These are phyloP conservation scores for Nothopassalora personata DNA, from an alignment of 2,329 filamentous ascomycete species.

Conservation along the genomic window DNA sequence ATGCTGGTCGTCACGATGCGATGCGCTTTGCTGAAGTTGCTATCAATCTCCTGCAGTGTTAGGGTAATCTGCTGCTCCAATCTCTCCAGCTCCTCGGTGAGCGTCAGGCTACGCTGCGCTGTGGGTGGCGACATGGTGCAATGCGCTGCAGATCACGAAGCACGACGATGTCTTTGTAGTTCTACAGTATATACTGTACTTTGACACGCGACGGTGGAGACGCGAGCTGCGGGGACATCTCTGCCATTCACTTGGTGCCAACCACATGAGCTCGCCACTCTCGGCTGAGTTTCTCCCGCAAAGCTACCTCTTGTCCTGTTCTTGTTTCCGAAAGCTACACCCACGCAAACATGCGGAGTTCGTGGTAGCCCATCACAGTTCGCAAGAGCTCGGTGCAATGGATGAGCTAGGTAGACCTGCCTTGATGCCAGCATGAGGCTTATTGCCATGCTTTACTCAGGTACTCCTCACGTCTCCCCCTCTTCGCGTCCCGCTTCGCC, in stretches of 20 bases:
- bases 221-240: background rate
- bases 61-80: slow-evolving; percentile 95
- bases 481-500: slow-evolving; percentile 1
- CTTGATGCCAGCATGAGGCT: background rate
- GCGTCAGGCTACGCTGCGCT: slow-evolving; percentile 58
- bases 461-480: slow-evolving; percentile 3
- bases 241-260: background rate
- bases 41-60: slow-evolving; percentile 96
- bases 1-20: slow-evolving; percentile 93
- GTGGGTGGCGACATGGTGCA: slow-evolving; percentile 23
- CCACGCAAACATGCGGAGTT: background rate
- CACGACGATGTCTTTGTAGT: background rate
- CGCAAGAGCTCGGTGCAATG: slow-evolving; percentile 9
- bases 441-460: background rate
- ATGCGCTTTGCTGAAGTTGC: slow-evolving; percentile 95
- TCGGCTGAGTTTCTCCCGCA: background rate
- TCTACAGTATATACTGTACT: background rate
- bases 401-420: slow-evolving; percentile 5
- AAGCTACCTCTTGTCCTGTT: background rate
- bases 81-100: slow-evolving; percentile 93
- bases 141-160: too few species aligned
- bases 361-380: slow-evolving; percentile 1
- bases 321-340: background rate
- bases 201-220: background rate
- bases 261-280: background rate